Conservation (phyloP, 192 early-diverging fungal species). For the Mortierella claussenii region DNA sequence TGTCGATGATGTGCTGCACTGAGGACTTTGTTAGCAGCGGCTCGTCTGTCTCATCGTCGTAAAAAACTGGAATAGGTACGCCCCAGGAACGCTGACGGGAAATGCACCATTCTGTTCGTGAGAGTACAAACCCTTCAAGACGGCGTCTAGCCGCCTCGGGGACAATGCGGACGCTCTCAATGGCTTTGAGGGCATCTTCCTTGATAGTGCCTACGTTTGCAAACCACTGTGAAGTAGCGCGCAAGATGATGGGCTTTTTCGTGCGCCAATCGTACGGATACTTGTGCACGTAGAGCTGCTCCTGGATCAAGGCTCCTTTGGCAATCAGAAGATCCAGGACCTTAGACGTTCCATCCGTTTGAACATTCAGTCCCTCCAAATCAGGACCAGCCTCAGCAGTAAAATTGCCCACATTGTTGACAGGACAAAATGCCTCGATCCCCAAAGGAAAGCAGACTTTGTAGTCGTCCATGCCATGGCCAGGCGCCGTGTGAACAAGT, state of each 20-base stretch:
- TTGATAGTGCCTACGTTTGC: slow-evolving; percentile 74
- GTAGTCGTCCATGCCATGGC: slow-evolving; percentile 86
- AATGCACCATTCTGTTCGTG: slow-evolving; percentile 85
- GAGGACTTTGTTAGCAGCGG: slow-evolving; percentile 71
- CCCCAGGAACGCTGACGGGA: slow-evolving; percentile 87
- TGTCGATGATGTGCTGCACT: slow-evolving; percentile 71
- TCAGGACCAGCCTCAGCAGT: slow-evolving; percentile 69
- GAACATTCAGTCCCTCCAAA: slow-evolving; percentile 70
- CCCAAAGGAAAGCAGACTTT: slow-evolving; percentile 65
- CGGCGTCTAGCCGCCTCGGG: slow-evolving; percentile 64
- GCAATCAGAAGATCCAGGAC: slow-evolving; percentile 64
- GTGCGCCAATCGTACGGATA: slow-evolving; percentile 90
- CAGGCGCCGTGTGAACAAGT: slow-evolving; percentile 82
- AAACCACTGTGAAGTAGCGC: slow-evolving; percentile 89
- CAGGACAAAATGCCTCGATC: slow-evolving; percentile 73
- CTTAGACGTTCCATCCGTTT: slow-evolving; percentile 63
- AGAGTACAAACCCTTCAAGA: slow-evolving; percentile 71
- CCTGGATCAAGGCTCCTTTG: slow-evolving; percentile 53
- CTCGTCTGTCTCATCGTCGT: slow-evolving; percentile 66
- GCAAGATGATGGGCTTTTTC: slow-evolving; percentile 78
- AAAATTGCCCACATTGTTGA: slow-evolving; percentile 71
- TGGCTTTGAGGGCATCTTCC: slow-evolving; percentile 57
- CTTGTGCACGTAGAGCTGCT: slow-evolving; percentile 70
- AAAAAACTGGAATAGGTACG: slow-evolving; percentile 83
- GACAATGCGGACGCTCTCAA: slow-evolving; percentile 66